Conservation (phyloP, 202 grass and related monocot species). For the Digitaria exilis region DNA sequence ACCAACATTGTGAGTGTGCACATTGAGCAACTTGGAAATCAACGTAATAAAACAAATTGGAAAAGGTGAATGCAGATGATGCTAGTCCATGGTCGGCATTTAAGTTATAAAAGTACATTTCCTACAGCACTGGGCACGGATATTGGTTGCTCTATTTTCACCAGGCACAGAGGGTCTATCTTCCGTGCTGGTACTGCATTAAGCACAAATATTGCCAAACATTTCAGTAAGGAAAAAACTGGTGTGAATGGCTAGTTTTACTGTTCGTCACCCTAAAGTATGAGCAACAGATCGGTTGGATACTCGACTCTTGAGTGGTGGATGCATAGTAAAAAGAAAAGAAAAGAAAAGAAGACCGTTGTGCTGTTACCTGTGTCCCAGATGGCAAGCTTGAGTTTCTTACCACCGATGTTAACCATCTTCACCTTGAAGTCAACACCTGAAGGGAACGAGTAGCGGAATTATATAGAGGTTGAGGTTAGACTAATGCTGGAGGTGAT, state of each 20-base stretch:
- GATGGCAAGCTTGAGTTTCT: slow-evolving; percentile 94
- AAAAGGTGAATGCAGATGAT: neutral
- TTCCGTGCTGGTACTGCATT: neutral
- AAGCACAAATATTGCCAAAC: neutral
- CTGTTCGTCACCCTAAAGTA: neutral
- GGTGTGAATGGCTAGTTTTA: no score
- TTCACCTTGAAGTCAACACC: slow-evolving; percentile 99
- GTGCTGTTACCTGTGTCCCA: slow-evolving; percentile 81
- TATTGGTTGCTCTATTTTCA: neutral
- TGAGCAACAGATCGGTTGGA: neutral
- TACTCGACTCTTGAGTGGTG: neutral
- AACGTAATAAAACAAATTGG: neutral
- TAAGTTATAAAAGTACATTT: neutral
- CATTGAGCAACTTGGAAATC: neutral
- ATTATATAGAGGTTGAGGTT: neutral
- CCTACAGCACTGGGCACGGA: neutral
- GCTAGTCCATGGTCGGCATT: neutral
- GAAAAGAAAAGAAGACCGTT: neutral
- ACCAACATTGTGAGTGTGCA: neutral
- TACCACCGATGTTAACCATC: slow-evolving; percentile 86
- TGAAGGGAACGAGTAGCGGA: slow-evolving; percentile 31
- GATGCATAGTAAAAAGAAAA: neutral
- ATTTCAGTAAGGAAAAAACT: neutral
- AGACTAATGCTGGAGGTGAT: neutral
- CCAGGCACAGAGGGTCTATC: neutral